phyloP scores from a whole-genome alignment of 176 grass and related monocot species.

The Hyparrhenia diplandra region DNA sequence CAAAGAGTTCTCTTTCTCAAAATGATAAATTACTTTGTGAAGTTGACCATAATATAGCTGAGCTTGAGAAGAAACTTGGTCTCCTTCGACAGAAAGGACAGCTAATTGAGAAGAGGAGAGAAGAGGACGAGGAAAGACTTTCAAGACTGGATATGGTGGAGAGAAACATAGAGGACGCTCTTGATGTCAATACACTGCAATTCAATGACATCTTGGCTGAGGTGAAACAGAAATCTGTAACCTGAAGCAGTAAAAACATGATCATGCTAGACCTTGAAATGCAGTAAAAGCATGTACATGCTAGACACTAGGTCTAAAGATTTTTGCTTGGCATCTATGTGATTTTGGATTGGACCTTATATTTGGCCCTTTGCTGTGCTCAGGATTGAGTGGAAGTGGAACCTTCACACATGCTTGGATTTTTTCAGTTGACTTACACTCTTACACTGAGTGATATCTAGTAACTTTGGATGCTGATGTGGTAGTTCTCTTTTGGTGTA shows the following conservation, averaged over 20 bases:
- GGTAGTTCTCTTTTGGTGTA: too few species aligned
- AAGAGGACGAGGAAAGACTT: neutral
- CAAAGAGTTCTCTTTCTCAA: neutral
- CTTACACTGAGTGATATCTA: too few species aligned
- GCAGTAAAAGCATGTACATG: too few species aligned
- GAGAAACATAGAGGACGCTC: neutral
- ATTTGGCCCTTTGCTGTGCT: too few species aligned
- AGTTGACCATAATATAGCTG: constrained; percentile 11
- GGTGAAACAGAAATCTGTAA: neutral
- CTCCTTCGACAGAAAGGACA: neutral
- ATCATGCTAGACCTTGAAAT: too few species aligned
- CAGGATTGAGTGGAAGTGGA: too few species aligned
- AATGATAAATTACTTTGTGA: constrained; percentile 9
- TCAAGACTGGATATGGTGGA: neutral
- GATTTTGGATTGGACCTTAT: too few species aligned
- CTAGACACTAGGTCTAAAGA: too few species aligned
- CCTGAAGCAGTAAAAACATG: neutral
- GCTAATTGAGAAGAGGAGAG: neutral
- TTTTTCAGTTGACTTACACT: too few species aligned
- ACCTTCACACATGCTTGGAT: too few species aligned
- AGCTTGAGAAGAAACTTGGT: constrained; percentile 33
- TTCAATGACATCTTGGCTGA: neutral
- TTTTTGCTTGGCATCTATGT: too few species aligned
- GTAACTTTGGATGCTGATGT: too few species aligned
- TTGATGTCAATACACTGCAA: neutral